Base-by-base conservation (phyloP, 202 grass and related monocot species). In the Alloteropsis angusta region DNA sequence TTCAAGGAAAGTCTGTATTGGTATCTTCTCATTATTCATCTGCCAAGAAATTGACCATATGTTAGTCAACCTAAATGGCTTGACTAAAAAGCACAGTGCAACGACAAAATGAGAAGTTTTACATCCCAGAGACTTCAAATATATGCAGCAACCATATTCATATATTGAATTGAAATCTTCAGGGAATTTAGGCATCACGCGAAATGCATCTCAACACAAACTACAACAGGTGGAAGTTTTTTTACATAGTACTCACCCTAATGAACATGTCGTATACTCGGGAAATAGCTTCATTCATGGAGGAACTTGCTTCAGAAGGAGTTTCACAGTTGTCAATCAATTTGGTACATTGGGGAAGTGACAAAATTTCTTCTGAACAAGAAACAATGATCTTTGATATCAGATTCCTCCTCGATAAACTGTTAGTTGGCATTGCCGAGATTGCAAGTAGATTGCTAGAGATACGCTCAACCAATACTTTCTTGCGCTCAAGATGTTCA, bases 321-420 rank as follows among this genome's bases (percentile, higher is more conserved):
- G 45, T 65, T 58, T 68, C 80, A 88, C 56, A 60, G 39, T 70
- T 85, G 48, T 92, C 85, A 23, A 62, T 35, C 64, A 57, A 80
- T 80, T 81, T 84, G 23, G 38, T 71, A 61, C 66, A 81, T 17
- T 84, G 78, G 72, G 94, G 62, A 76, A 91, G 85, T 53, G 75
- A 75, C 61, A 86, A 85, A 75, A 94, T 76, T 74, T 94, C 94
- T 83, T 87, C 82, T 26, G 91, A 92, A 85, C 93, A 97, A 76
- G 90, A 93, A 68, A 77, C 82, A 28, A 82, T 48, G 56, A 93
- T 80, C 77, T 84, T 88, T n/a, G 85, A 92, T 13, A 90, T 87
- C 59, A 94, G 67, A 57, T 64, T 80, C 56, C 72, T 80, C 34
- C 74, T 53, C n/a, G 58, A 48, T 68, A 65, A 82, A 87, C 43